A percentile compares a stretch with the other conserved stretches of the same genome.
Conservation (phyloP, 2,329 filamentous ascomycete genomes). For the Mycosphaerella arachidis region DNA sequence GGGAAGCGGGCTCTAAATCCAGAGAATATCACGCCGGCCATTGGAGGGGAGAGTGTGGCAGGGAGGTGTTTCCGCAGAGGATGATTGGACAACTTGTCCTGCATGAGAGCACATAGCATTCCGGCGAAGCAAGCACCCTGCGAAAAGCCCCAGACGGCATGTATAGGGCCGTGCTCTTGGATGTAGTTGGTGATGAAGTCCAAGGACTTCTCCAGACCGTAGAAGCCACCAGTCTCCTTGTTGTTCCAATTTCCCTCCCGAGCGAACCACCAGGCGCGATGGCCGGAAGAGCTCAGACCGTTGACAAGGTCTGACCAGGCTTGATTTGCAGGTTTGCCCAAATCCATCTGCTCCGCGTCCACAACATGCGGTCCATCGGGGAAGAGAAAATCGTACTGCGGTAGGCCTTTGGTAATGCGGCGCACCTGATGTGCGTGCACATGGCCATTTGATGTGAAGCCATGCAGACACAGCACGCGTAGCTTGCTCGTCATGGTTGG, state of each 20-base stretch:
- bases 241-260: slow-evolving; percentile 14
- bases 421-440: slow-evolving; percentile 21
- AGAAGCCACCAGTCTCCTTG: slow-evolving; percentile 13
- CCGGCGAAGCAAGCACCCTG: slow-evolving; percentile 22
- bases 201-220: slow-evolving; percentile 18
- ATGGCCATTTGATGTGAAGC: slow-evolving; percentile 21
- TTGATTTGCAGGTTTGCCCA: slow-evolving; percentile 15
- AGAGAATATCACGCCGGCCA: slow-evolving; percentile 18
- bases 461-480: slow-evolving; percentile 21
- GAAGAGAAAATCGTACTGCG: slow-evolving; percentile 21
- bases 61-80: slow-evolving; percentile 12
- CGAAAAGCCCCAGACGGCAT: slow-evolving; percentile 20
- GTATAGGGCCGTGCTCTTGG: slow-evolving; percentile 12
- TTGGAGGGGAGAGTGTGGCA: slow-evolving; percentile 4
- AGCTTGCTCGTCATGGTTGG: slow-evolving; percentile 8
- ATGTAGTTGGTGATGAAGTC: slow-evolving; percentile 14
- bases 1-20: slow-evolving; percentile 19
- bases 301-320: slow-evolving; percentile 19
- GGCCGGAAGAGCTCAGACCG: slow-evolving; percentile 7
- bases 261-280: slow-evolving; percentile 23
- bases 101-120: slow-evolving; percentile 18
- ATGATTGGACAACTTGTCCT: slow-evolving; percentile 5
- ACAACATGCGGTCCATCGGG: slow-evolving; percentile 20
- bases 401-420: slow-evolving; percentile 15
- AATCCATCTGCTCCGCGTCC: slow-evolving; percentile 12